A percentile compares a stretch with the other conserved stretches of the same genome.
phyloP scores from a whole-genome alignment of 2,329 filamentous ascomycete genomes.

The Diaporthe longicolla region DNA sequence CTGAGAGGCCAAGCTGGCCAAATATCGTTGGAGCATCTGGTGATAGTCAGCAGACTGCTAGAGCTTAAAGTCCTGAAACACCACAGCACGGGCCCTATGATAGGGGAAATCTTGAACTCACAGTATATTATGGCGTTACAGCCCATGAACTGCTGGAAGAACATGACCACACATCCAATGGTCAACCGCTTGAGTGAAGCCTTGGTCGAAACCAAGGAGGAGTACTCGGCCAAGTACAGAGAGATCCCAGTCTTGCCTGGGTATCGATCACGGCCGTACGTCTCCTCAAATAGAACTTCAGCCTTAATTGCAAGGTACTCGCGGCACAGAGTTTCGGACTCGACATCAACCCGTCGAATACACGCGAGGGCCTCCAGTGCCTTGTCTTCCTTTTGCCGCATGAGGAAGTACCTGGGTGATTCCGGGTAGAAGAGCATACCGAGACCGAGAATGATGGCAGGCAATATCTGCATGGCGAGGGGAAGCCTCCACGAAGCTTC shows the following conservation, averaged over 20 bases:
- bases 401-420: constrained; percentile 53
- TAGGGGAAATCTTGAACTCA: not conserved
- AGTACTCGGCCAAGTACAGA: constrained; percentile 52
- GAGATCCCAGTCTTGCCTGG: constrained; percentile 50
- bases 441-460: constrained; percentile 66
- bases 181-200: constrained; percentile 59
- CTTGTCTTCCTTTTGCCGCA: constrained; percentile 51
- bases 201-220: constrained; percentile 49
- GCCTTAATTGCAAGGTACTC: constrained; percentile 56
- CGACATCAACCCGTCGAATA: constrained; percentile 52
- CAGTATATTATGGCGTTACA: constrained; percentile 64
- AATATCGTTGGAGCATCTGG: constrained; percentile 56
- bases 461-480: constrained; percentile 66
- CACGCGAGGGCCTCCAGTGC: constrained; percentile 51
- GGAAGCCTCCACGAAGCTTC: constrained; percentile 62
- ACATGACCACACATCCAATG: constrained; percentile 69
- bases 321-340: constrained; percentile 49
- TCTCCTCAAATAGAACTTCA: constrained; percentile 54
- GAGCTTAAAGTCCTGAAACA: not conserved
- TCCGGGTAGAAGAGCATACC: constrained; percentile 68
- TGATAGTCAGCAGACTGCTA: not conserved
- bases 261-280: constrained; percentile 48
- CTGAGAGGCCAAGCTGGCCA: constrained; percentile 51
- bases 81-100: too few relatives aligned
- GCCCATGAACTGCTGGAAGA: constrained; percentile 63